Percentiles rank a stretch among this genome's conserved stretches.
These are phyloP conservation scores for Verbascum thapsus DNA, from an alignment of 257 asterid genomes.

Conservation along the genomic window DNA sequence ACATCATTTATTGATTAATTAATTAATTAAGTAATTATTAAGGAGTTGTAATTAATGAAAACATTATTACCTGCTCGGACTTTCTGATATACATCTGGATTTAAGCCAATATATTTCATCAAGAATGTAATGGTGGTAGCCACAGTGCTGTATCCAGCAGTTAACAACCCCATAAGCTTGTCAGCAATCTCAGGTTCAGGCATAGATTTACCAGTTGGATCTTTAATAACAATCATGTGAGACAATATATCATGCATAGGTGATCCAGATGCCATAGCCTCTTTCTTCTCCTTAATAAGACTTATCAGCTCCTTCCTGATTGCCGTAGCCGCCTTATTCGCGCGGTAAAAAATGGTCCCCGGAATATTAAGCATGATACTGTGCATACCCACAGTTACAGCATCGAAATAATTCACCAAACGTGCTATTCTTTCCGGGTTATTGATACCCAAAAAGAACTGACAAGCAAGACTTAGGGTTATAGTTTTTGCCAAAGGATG, in stretches of 20 bases:
- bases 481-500: constrained; percentile 51
- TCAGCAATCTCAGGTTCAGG: constrained; percentile 67
- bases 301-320: constrained; percentile 52
- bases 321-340: constrained; percentile 59
- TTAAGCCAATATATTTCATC: constrained; percentile 63
- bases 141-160: constrained; percentile 75
- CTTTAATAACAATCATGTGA: constrained; percentile 50
- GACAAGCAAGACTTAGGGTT: constrained; percentile 58
- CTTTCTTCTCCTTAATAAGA: constrained; percentile 62
- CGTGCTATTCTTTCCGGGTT: constrained; percentile 48
- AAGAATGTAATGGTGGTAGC: constrained; percentile 63
- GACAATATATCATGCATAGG: constrained; percentile 43
- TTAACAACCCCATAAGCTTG: constrained; percentile 67
- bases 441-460: constrained; percentile 53
- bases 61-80: constrained; percentile 54
- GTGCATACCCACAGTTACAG: constrained; percentile 60
- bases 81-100: constrained; percentile 45
- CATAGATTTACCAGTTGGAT: constrained; percentile 47
- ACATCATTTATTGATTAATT: too few relatives aligned
- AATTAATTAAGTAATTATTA: too few relatives aligned
- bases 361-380: constrained; percentile 52
- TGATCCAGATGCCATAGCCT: constrained; percentile 34
- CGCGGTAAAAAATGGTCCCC: constrained; percentile 54
- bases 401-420: constrained; percentile 53
- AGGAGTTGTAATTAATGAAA: too few relatives aligned